Evolutionary conservation across 1,139 yeast species (phyloP).

Genomic region (Suhomyces chickasaworum): DNA sequence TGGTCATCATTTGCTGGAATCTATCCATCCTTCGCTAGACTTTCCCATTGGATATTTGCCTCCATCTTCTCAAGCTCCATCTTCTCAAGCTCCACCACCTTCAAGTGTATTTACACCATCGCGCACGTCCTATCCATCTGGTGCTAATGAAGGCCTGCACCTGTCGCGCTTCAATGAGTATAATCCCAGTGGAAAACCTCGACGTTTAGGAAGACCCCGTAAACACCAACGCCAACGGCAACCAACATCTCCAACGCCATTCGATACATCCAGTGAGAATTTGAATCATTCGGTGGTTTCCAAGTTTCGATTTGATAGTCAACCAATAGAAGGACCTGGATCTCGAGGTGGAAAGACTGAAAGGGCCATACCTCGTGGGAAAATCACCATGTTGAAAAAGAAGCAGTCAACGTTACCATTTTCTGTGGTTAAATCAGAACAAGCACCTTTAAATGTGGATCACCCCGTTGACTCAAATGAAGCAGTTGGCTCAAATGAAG

Average conservation of each 20-base stretch:
- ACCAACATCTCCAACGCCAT: conserved; percentile 21
- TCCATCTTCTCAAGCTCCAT: neutral
- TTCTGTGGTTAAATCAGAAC: neutral
- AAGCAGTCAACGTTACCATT: conserved; percentile 12
- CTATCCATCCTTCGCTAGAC: neutral
- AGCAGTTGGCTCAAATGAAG: neutral
- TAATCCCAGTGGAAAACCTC: conserved; percentile 33
- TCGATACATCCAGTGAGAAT: conserved; percentile 33
- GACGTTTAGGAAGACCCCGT: conserved; percentile 42
- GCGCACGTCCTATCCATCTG: conserved; percentile 1
- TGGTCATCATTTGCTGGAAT: neutral
- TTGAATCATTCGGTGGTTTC: conserved; percentile 36
- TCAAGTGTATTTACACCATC: neutral
- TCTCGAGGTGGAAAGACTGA: conserved; percentile 43
- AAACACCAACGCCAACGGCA: conserved; percentile 32
- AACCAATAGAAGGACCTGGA: conserved; percentile 48
- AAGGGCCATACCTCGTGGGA: conserved; percentile 30
- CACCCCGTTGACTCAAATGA: neutral
- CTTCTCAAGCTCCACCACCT: too few species aligned
- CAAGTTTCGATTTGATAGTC: conserved; percentile 39
- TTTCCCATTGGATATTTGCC: neutral
- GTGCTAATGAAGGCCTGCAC: conserved; percentile 1
- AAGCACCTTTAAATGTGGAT: neutral
- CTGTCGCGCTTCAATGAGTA: conserved; percentile 35
- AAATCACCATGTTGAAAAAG: conserved; percentile 23